These are phyloP conservation scores for Cucurbitaria berberidis DNA, from an alignment of 2,329 filamentous ascomycete species.

Conservation along the genomic window DNA sequence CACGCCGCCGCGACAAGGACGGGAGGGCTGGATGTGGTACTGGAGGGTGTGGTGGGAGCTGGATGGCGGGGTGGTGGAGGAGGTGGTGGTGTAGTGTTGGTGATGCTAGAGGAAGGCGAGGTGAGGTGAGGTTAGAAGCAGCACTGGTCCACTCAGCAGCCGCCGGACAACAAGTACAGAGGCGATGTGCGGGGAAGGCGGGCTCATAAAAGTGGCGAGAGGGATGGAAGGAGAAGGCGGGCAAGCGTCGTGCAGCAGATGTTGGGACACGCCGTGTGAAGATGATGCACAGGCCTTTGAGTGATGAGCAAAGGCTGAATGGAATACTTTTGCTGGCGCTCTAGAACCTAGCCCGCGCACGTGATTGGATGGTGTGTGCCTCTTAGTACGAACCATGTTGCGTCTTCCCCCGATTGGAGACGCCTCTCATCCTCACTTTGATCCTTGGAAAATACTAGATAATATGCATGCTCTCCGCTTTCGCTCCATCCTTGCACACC, in stretches of 20 bases:
- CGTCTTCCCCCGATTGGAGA: not conserved
- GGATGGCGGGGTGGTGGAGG: conserved; percentile 12
- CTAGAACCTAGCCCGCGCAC: not conserved
- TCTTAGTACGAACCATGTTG: not conserved
- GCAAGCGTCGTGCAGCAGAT: conserved; percentile 23
- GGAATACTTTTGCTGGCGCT: conserved; percentile 10
- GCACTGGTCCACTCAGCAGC: not conserved
- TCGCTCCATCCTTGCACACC: conserved; percentile 3
- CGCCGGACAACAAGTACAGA: conserved; percentile 9
- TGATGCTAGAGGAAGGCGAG: conserved; percentile 15
- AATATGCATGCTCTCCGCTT: conserved; percentile 5
- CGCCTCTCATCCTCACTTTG: conserved; percentile 22
- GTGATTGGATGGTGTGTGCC: conserved; percentile 8
- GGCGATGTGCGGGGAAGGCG: conserved; percentile 13
- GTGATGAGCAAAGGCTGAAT: conserved; percentile 12
- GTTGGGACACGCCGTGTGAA: conserved; percentile 19
- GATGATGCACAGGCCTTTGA: conserved; percentile 12
- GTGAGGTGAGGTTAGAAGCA: conserved; percentile 1
- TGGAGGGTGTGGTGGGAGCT: conserved; percentile 8
- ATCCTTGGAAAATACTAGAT: conserved; percentile 3
- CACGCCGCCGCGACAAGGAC: conserved; percentile 25
- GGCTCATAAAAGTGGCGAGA: conserved; percentile 22
- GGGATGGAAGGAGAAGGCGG: conserved; percentile 13
- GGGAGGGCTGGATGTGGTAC: conserved; percentile 7
- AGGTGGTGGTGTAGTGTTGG: conserved; percentile 21